Evolutionary conservation across 176 grass and related monocot species (phyloP).

Genomic region (Musa acuminata): DNA sequence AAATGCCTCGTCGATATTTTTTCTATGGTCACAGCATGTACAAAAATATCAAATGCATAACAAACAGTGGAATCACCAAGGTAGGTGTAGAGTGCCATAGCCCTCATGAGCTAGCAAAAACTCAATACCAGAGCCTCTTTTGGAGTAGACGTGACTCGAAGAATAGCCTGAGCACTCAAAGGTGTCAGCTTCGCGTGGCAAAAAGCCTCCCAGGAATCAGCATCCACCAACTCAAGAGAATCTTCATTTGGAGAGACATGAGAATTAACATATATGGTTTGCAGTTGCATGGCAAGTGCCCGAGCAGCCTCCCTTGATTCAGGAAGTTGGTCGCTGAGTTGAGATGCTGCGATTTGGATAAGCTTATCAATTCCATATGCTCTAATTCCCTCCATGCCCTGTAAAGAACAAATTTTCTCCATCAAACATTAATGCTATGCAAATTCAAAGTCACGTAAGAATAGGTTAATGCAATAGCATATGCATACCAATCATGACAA

Average conservation of each 20-base stretch:
- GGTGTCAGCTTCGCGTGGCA: constrained; percentile 67
- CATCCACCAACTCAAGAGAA: constrained; percentile 19
- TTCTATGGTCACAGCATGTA: constrained; percentile 11
- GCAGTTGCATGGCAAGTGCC: constrained; percentile 33
- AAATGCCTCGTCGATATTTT: background rate
- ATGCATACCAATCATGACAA: background rate
- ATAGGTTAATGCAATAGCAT: background rate
- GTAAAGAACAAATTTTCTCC: constrained; percentile 39
- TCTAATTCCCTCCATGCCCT: constrained; percentile 25
- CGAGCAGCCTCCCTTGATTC: constrained; percentile 98
- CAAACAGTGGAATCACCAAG: constrained; percentile 3
- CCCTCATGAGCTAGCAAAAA: constrained; percentile 31
- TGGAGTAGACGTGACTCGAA: constrained; percentile 55
- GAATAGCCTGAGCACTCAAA: constrained; percentile 70
- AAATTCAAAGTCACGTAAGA: background rate
- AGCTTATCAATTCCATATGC: constrained; percentile 51
- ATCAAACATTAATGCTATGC: background rate
- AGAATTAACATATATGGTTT: constrained; percentile 48
- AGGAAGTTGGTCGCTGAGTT: constrained; percentile 92
- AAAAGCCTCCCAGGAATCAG: constrained; percentile 80
- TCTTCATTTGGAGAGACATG: constrained; percentile 16
- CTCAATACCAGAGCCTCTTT: constrained; percentile 32
- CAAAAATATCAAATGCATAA: constrained; percentile 3
- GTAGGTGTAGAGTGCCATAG: no score
- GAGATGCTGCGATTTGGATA: constrained; percentile 72